Evolutionary conservation across 176 grass and related monocot genomes (phyloP), one percentile per base, ranked within the genome.

Genomic region (Pharus latifolius): DNA sequence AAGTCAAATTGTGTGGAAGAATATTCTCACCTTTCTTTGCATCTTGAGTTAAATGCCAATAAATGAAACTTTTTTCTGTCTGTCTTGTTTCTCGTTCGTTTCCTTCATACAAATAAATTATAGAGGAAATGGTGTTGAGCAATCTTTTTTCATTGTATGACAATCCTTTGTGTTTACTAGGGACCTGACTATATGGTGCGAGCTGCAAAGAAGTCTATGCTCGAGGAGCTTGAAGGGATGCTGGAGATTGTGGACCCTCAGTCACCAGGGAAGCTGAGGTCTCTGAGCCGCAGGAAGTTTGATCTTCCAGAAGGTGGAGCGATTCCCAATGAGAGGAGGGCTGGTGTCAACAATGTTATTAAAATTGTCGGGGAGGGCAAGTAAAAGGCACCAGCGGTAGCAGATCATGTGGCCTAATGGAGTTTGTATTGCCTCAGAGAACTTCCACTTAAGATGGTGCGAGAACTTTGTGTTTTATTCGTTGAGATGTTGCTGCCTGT

Each of bases 131-230:
- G 0, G 7, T 10, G 13, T 10, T 28, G 11, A 51, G 0, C 18
- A 3, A 49, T 7, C 13, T 50, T 41, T 13, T 26, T 67, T 67
- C 35, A 38, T 37, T 1, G n/a, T 38, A 38, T 68, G 6, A 19
- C 10, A 38, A 38, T 22, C n/a, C 0, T 6, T 56, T 72, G 23
- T 65, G 3, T 22, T 56, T 60, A 27, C 18, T 22, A 95, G 91
- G 91, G 77, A 75, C 91, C 77, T 0, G 83, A 90, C 69, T 84
- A 81, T 46, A 95, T 95, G 87, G 83, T 95, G 4, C 66, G 90
- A 43, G 65, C 78, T 16, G 86, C 86, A 18, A 89, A 84, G 76
- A 89, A 82, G 30, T 89, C 91, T n/a, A 94, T 95, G 91, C 29
- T 90, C 5, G 65, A 90, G 26, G 91, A 90, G 55, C 83, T 90